Evolutionary conservation across 768 basidiomycete species (phyloP).

Genomic region (Mycena sanguinolenta): DNA sequence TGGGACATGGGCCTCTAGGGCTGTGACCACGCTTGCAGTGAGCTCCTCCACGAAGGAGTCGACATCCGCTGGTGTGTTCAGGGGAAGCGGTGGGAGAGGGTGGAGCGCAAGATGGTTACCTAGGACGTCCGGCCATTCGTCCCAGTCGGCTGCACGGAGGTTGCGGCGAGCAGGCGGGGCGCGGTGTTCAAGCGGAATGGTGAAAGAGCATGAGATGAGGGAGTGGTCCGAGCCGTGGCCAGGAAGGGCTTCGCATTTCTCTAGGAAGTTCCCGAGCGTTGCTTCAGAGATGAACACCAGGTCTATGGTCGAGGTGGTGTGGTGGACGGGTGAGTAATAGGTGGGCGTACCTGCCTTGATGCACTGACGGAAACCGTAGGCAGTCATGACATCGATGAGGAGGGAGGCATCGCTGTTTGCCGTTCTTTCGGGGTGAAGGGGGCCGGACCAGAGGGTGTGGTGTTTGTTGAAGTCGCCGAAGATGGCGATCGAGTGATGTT

Average conservation of each 20-base stretch:
- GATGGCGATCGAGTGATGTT: conserved; percentile 3
- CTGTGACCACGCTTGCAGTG: neutral
- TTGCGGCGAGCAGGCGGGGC: conserved; percentile 6
- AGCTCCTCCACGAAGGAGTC: neutral
- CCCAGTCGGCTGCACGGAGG: conserved; percentile 6
- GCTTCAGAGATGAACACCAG: neutral
- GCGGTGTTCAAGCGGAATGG: conserved; percentile 6
- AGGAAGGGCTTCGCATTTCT: conserved; percentile 11
- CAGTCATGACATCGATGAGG: conserved; percentile 5
- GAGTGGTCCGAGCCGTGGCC: neutral
- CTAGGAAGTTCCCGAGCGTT: neutral
- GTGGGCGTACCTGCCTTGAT: conserved; percentile 5
- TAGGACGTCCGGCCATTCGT: neutral
- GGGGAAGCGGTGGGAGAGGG: conserved; percentile 4
- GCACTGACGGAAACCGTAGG: neutral
- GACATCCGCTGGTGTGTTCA: neutral
- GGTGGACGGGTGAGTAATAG: conserved; percentile 9
- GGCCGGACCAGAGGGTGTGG: conserved; percentile 1
- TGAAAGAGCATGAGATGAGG: neutral
- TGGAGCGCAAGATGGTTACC: neutral
- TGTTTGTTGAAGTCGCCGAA: conserved; percentile 15
- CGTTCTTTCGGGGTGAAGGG: conserved; percentile 3
- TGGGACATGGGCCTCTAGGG: neutral
- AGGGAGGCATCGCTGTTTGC: neutral
- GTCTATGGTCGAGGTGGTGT: conserved; percentile 15